Evolutionary conservation across 2,329 filamentous ascomycete genomes (phyloP).

Genomic region (Paracoccidioides brasiliensis): DNA sequence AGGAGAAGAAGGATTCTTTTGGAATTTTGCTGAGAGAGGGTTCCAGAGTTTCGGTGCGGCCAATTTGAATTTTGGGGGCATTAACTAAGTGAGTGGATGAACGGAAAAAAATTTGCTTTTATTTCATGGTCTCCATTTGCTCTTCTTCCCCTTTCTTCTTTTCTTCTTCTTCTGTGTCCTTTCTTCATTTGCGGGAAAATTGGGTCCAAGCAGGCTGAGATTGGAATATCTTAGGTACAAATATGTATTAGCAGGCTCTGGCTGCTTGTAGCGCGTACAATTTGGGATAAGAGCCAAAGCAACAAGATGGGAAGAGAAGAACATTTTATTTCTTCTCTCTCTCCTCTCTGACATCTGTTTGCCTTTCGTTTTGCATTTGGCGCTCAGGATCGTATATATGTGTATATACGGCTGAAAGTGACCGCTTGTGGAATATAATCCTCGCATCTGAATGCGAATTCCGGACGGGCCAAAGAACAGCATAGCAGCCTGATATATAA

Average conservation of each 20-base stretch:
- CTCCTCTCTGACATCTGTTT: background rate
- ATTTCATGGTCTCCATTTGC: background rate
- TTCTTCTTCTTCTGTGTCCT: background rate
- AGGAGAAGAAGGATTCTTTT: background rate
- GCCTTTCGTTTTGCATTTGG: no score
- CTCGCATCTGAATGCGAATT: background rate
- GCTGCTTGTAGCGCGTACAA: background rate
- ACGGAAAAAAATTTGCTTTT: no score
- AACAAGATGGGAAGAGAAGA: background rate
- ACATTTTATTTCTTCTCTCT: background rate
- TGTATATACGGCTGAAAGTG: no score
- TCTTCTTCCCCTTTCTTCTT: background rate
- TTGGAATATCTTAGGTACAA: no score
- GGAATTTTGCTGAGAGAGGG: background rate
- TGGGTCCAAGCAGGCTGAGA: no score
- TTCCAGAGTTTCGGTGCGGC: background rate
- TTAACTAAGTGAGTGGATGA: background rate
- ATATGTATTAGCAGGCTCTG: no score
- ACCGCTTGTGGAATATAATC: background rate
- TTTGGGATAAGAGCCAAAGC: background rate
- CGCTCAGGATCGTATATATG: no score
- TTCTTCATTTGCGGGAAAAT: background rate
- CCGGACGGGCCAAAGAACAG: background rate
- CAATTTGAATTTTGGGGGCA: background rate
- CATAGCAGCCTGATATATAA: background rate